Evolutionary conservation across 225 moss, liverwort and hornwort species (phyloP).

Genomic region (Rhytidiadelphus loreus): DNA sequence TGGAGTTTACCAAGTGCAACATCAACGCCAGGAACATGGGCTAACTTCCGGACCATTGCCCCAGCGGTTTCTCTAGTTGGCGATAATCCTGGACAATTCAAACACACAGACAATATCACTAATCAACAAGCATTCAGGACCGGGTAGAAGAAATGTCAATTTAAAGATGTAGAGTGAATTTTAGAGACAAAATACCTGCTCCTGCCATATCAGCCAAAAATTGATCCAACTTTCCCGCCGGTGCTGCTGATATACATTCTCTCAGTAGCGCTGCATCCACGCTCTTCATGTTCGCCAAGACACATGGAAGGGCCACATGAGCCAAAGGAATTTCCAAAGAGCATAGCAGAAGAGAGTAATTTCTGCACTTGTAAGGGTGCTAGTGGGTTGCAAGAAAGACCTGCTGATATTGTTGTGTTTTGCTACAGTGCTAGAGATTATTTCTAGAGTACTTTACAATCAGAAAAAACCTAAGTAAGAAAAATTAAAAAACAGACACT

Average conservation of each 20-base stretch:
- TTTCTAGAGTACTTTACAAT: neutral
- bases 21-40: slow-evolving; percentile 42
- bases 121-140: neutral
- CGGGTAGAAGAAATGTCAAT: neutral
- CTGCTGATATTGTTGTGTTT: neutral
- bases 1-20: slow-evolving; percentile 36
- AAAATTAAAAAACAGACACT: neutral
- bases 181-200: slow-evolving; percentile 26
- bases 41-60: slow-evolving; percentile 50
- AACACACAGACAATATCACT: neutral
- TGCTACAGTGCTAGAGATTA: neutral
- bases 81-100: slow-evolving; percentile 29
- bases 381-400: neutral
- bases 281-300: slow-evolving; percentile 26
- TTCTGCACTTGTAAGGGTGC: neutral
- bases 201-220: slow-evolving; percentile 47
- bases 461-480: neutral
- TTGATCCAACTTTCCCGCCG: slow-evolving; percentile 35
- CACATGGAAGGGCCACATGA: neutral
- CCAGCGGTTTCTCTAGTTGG: slow-evolving; percentile 49
- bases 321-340: neutral
- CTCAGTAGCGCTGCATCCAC: slow-evolving; percentile 58
- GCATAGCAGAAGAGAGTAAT: neutral
- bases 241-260: slow-evolving; percentile 52
- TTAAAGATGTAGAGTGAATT: neutral